Conservation (phyloP, 306 rosid species). For the Oemleria cerasiformis region DNA sequence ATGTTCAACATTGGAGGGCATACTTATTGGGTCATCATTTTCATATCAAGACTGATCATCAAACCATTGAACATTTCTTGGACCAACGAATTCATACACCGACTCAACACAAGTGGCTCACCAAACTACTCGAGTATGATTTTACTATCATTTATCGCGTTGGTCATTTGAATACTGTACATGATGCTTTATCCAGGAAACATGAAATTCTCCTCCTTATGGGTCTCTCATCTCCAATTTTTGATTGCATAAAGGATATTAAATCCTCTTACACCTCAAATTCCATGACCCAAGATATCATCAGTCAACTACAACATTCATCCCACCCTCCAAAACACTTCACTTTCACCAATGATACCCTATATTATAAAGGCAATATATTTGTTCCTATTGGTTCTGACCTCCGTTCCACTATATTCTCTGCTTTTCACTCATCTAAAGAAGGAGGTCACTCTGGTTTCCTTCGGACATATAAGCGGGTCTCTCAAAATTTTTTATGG, state of each 20-base stretch:
- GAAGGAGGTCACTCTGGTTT: too few relatives aligned
- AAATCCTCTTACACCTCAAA: too few relatives aligned
- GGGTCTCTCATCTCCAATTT: not conserved
- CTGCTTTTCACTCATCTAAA: not conserved
- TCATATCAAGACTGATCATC: not conserved
- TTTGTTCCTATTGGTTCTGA: not conserved
- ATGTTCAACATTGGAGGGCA: not conserved
- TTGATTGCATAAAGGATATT: too few relatives aligned
- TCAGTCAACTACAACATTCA: too few relatives aligned
- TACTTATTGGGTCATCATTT: too few relatives aligned
- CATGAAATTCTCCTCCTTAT: not conserved
- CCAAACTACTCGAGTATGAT: too few relatives aligned
- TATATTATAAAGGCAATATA: too few relatives aligned
- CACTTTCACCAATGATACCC: too few relatives aligned
- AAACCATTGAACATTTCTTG: not conserved
- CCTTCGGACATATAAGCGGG: not conserved
- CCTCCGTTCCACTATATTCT: accelerated
- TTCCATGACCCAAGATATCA: too few relatives aligned
- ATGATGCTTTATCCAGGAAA: not conserved
- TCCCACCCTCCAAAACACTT: too few relatives aligned
- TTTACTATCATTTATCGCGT: too few relatives aligned
- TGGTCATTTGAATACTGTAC: accelerated
- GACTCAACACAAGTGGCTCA: too few relatives aligned
- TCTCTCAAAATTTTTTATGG: not conserved
- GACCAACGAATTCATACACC: not conserved